Evolutionary conservation across 805 yeast species (phyloP), one percentile per base, ranked within the genome.

Genomic region (Candida krabiensis): DNA sequence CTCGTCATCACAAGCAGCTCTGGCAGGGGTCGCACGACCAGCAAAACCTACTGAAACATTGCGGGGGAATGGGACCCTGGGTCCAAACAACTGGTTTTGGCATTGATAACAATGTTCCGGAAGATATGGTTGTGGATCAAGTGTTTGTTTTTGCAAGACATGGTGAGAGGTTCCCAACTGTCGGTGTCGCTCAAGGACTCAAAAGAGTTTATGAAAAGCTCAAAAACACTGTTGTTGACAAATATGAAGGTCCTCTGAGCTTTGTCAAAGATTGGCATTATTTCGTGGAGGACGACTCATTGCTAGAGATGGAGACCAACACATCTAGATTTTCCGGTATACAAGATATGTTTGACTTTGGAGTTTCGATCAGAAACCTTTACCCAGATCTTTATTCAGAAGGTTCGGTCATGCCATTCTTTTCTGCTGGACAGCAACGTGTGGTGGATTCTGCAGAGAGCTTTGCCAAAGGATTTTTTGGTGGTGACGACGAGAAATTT

Each of bases 121-220:
- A 58, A 7, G 66, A 65, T 30, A 80, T 86, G 58, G 51, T 60
- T 5, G 66, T 80, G 38, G 77, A 76, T 49, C 91, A 84, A 58
- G 86, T 83, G 8, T 88, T 83, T 48, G 61, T 84, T 16, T 62
- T 83, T 35, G 79, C 80, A 49, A 73, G 96, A 53, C 95, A 87
- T 54, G 95, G 91, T 15, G 93, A 86, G 58, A 67, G 95, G 47
- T 84, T 69, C 53, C 88, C 87, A 3, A 73, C 84, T 3, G 58
- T 49, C 3, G 62, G 66, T n/a, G 63, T 69, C 3, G 58, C 50
- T 1, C 18, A 35, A 8, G 63, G 56, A 17, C 47, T 58, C 13
- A 41, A 49, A 9, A 38, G 40, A 1, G 38, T 61, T 4, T 55
- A 56, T 18, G 49, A 56, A 4, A 66, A 66, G 40, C 61, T 79